These are phyloP conservation scores for Sporothrix euskadiensis DNA, from an alignment of 2,329 filamentous ascomycete species.

Conservation along the genomic window DNA sequence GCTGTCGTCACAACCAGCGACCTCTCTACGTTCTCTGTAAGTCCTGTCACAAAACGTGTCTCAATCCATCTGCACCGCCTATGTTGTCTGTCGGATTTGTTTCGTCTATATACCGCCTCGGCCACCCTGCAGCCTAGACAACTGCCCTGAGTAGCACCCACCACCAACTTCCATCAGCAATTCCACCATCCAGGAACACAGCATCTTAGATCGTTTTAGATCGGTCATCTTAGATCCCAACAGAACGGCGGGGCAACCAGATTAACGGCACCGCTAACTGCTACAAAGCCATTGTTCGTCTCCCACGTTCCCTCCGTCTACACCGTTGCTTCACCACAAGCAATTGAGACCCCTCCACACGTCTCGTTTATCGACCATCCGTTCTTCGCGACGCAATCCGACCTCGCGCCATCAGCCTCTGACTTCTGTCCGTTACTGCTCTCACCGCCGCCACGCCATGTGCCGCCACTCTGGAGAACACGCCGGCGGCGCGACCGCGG, in stretches of 20 bases:
- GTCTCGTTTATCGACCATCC: neutral
- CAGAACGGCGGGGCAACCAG: neutral
- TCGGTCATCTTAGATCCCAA: too few relatives aligned
- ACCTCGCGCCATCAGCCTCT: slow-evolving; percentile 9
- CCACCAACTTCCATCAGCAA: neutral
- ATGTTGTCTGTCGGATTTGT: neutral
- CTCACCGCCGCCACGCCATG: slow-evolving; percentile 71
- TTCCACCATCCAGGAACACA: neutral
- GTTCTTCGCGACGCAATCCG: slow-evolving; percentile 8
- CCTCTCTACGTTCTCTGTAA: slow-evolving; percentile 25
- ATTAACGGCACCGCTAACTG: slow-evolving; percentile 6
- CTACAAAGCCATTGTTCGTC: slow-evolving; percentile 23
- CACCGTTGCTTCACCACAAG: slow-evolving; percentile 7
- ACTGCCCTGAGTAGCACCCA: slow-evolving; percentile 12
- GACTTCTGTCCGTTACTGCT: slow-evolving; percentile 62
- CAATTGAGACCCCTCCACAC: slow-evolving; percentile 21
- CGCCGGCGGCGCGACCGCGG: slow-evolving; percentile 42
- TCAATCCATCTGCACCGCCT: neutral
- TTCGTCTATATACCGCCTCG: neutral
- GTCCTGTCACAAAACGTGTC: slow-evolving; percentile 9
- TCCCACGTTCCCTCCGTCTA: neutral
- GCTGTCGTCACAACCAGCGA: slow-evolving; percentile 31
- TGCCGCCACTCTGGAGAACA: slow-evolving; percentile 53
- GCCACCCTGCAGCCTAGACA: neutral
- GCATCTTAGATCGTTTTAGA: neutral